Conservation (phyloP, 2,329 filamentous ascomycete genomes). For the Coniella vitis region DNA sequence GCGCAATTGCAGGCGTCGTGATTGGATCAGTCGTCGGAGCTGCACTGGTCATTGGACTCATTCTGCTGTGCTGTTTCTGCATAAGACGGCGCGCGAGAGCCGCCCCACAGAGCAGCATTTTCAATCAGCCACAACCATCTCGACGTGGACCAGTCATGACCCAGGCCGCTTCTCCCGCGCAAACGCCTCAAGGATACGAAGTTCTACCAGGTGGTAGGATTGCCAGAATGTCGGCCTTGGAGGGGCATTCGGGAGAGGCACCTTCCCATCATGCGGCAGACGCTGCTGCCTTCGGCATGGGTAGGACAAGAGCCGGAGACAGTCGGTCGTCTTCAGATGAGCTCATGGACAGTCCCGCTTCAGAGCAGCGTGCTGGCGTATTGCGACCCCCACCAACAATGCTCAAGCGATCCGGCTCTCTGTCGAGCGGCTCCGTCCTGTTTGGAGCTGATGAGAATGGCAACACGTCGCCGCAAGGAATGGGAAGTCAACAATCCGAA, state of each 20-base stretch:
- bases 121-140: slow-evolving; percentile 85
- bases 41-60: slow-evolving; percentile 59
- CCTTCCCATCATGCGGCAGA: slow-evolving; percentile 45
- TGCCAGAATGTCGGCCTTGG: slow-evolving; percentile 90
- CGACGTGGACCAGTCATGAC: slow-evolving; percentile 40
- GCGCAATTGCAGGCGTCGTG: slow-evolving; percentile 84
- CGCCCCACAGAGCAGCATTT: slow-evolving; percentile 64
- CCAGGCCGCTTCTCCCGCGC: slow-evolving; percentile 27
- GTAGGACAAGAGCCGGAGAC: slow-evolving; percentile 40
- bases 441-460: slow-evolving; percentile 64
- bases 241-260: slow-evolving; percentile 62
- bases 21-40: slow-evolving; percentile 70
- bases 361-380: slow-evolving; percentile 50
- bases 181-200: slow-evolving; percentile 53
- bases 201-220: slow-evolving; percentile 82
- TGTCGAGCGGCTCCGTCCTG: slow-evolving; percentile 77
- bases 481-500: slow-evolving; percentile 87
- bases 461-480: slow-evolving; percentile 76
- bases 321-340: slow-evolving; percentile 65
- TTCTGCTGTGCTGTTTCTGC: slow-evolving; percentile 59
- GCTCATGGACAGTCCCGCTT: slow-evolving; percentile 65
- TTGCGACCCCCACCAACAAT: slow-evolving; percentile 52
- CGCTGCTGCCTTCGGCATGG: slow-evolving; percentile 38
- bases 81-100: slow-evolving; percentile 43
- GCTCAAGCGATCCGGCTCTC: slow-evolving; percentile 72